phyloP scores from a whole-genome alignment of 2,329 filamentous ascomycete species.

The Diplodia scrobiculata region DNA sequence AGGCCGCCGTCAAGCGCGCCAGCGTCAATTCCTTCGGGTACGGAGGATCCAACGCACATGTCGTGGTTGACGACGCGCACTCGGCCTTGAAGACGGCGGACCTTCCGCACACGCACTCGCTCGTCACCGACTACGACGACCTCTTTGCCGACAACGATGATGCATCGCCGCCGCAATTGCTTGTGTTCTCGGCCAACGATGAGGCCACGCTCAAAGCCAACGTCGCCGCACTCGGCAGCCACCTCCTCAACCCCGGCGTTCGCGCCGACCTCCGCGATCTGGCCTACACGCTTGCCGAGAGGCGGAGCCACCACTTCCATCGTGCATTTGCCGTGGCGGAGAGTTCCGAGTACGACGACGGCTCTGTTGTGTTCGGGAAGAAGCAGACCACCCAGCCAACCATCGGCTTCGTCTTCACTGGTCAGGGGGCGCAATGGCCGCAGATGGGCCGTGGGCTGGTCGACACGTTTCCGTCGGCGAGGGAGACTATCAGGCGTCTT shows the following conservation, averaged over 20 bases:
- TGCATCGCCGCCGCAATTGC: constrained; percentile 1
- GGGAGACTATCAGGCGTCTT: not conserved
- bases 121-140: constrained; percentile 16
- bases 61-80: constrained; percentile 33
- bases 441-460: constrained; percentile 38
- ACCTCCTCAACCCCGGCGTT: constrained; percentile 29
- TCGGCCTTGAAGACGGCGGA: not conserved
- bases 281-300: constrained; percentile 23
- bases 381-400: constrained; percentile 14
- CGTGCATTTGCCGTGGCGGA: constrained; percentile 1
- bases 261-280: constrained; percentile 15
- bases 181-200: constrained; percentile 30
- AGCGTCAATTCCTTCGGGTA: constrained; percentile 36
- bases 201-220: constrained; percentile 26
- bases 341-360: constrained; percentile 7
- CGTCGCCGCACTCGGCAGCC: constrained; percentile 13
- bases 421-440: constrained; percentile 45
- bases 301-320: constrained; percentile 17
- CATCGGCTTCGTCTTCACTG: constrained; percentile 45
- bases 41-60: constrained; percentile 38
- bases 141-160: not conserved
- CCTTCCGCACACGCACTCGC: constrained; percentile 19
- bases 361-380: constrained; percentile 18
- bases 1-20: constrained; percentile 29
- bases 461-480: constrained; percentile 13